Base-by-base conservation (phyloP, 75 land plant species). In the Cupressus sempervirens region DNA sequence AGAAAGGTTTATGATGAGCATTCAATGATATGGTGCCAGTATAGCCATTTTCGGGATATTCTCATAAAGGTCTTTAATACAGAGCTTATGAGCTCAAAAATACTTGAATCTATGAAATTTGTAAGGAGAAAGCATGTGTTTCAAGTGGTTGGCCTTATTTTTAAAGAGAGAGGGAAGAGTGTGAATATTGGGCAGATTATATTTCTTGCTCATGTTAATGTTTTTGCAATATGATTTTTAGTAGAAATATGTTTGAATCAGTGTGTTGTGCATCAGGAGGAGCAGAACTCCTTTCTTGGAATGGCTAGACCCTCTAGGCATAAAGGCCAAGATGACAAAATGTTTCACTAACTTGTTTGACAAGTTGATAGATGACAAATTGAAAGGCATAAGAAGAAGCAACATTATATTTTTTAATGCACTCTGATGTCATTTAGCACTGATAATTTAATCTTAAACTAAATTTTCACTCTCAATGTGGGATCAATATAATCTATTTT, bases 251-350 rank as follows among this genome's bases (percentile, higher is more conserved):
- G 82, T 81, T 81, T 30, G 54, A 81, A 29, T 50, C 30, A 29
- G 54, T 50, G 3, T 30, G 16, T 14, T 12, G 53, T 50, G 53
- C 53, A 50, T 50, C 15, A 2, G 32, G 54, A 11, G 82, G 9
- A 1, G 38, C 80, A 15, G 54, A 12, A 6, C 89, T 18, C 90
- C 92, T 16, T 29, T 84, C n/a, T 20, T 91, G 18, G 68, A 81
- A 36, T 82, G 88, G 87, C 41, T 91, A 52, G 90, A 91, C 40
- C 89, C 87, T 0, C 90, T 87, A 80, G 90, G 92, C 0, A 84
- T 89, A 26, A 84, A 85, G 52, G 74, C 86, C 72, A 87, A 83
- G 30, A 87, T 88, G 16, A 82, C 84, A 34, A 70, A 36, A 20
- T 84, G 86, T 80, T 52, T 88, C 5, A 74, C 79, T 0, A 40